These are phyloP conservation scores for Cercospora beticola DNA, from an alignment of 2,329 filamentous ascomycete species.

Conservation along the genomic window DNA sequence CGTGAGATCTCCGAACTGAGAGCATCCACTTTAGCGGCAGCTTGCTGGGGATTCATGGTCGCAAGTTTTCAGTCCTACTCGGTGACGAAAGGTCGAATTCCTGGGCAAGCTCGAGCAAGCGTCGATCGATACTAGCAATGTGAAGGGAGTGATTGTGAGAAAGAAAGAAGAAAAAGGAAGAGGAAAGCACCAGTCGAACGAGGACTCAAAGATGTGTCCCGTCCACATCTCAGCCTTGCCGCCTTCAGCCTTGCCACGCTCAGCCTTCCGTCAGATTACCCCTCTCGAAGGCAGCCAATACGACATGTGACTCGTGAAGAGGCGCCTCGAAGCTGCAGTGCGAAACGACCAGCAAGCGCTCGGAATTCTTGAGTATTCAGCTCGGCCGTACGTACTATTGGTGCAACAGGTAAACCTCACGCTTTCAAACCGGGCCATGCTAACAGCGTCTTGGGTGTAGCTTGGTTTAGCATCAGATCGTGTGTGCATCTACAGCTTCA, in stretches of 20 bases:
- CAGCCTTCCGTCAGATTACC: neutral
- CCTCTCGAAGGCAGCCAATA: neutral
- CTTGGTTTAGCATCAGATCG: no score
- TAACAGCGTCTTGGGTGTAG: no score
- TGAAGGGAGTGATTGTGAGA: no score
- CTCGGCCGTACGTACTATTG: no score
- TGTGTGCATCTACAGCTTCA: no score
- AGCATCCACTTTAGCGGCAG: neutral
- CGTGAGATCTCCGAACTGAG: neutral
- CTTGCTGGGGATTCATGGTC: neutral
- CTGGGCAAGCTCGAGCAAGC: no score
- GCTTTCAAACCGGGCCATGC: neutral
- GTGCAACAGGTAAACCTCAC: neutral
- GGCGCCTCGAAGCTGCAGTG: no score
- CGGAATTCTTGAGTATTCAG: no score
- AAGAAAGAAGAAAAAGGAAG: neutral
- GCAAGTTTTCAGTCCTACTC: no score
- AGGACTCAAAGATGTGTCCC: neutral
- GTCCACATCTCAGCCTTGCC: neutral
- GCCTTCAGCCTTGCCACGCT: neutral
- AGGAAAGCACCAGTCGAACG: neutral
- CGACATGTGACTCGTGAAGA: neutral
- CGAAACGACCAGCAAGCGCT: no score
- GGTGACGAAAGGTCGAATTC: no score
- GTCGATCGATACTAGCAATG: no score